phyloP scores from a whole-genome alignment of 2,329 filamentous ascomycete genomes.

The Verticillium dahliae region DNA sequence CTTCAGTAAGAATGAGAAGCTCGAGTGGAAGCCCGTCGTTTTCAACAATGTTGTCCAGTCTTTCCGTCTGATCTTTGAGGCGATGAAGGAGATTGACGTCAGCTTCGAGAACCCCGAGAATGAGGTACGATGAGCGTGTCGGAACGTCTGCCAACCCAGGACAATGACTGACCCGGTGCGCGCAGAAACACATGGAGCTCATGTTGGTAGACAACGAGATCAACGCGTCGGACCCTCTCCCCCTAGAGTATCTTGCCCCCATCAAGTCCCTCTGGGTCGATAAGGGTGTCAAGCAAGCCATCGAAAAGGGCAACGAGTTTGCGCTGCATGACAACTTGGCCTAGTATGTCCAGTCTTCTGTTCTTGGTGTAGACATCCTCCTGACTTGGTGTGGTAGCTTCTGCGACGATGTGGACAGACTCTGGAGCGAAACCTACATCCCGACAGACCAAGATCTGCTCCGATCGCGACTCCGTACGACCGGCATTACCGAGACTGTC shows the following conservation, averaged over 20 bases:
- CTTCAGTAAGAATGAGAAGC: conserved; percentile 81
- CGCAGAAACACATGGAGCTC: conserved; percentile 69
- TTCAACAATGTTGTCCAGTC: conserved; percentile 93
- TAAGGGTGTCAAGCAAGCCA: conserved; percentile 76
- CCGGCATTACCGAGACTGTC: conserved; percentile 90
- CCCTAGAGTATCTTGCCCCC: conserved; percentile 68
- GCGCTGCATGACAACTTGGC: conserved; percentile 91
- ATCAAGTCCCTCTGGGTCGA: conserved; percentile 84
- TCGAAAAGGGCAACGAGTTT: conserved; percentile 91
- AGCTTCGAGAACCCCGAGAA: conserved; percentile 74
- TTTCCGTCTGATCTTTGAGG: conserved; percentile 82
- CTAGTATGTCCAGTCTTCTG: conserved; percentile 58
- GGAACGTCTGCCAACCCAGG: background rate
- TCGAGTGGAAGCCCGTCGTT: conserved; percentile 91
- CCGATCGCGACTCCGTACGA: conserved; percentile 82
- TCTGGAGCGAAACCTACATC: conserved; percentile 72
- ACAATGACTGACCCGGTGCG: background rate
- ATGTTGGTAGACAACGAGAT: conserved; percentile 79
- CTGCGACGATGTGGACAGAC: conserved; percentile 68
- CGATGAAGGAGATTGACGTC: conserved; percentile 80
- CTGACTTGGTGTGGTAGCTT: conserved; percentile 51
- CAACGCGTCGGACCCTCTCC: conserved; percentile 72
- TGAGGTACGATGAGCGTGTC: conserved; percentile 47
- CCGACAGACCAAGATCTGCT: conserved; percentile 93
- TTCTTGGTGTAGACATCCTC: background rate